Conservation (phyloP, 306 rosid species). For the Cyamopsis tetragonoloba region DNA sequence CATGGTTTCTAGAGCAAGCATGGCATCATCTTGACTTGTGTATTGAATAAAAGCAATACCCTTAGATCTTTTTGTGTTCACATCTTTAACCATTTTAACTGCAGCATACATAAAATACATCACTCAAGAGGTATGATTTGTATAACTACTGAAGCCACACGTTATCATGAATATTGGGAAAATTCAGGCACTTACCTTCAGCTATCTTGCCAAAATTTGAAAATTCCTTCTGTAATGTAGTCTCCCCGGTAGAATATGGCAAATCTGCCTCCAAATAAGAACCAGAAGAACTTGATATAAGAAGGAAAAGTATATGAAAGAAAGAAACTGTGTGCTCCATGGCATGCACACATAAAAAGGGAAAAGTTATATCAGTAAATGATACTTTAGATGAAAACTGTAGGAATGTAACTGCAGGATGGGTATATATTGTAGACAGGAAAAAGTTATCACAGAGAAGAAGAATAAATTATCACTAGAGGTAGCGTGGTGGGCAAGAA, state of each 20-base stretch:
- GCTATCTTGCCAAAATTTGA: conserved; percentile 80
- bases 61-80: conserved; percentile 45
- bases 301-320: background rate
- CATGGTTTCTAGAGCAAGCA: conserved; percentile 87
- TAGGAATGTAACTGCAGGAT: background rate
- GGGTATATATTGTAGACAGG: background rate
- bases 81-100: conserved; percentile 68
- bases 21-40: conserved; percentile 66
- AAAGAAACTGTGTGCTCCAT: background rate
- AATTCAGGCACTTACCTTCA: conserved; percentile 50
- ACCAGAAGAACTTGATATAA: conserved; percentile 15
- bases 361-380: background rate
- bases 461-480: background rate
- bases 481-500: background rate
- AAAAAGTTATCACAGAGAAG: background rate
- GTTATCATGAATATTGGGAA: background rate
- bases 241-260: conserved; percentile 67
- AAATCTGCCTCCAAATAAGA: conserved; percentile 57
- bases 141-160: background rate
- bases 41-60: conserved; percentile 91
- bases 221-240: conserved; percentile 57
- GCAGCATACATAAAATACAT: conserved; percentile 16
- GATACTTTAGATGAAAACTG: background rate
- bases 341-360: background rate
- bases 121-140: background rate